These are phyloP conservation scores for Mucor irregularis DNA, from an alignment of 371 early-diverging fungal species.

Conservation along the genomic window DNA sequence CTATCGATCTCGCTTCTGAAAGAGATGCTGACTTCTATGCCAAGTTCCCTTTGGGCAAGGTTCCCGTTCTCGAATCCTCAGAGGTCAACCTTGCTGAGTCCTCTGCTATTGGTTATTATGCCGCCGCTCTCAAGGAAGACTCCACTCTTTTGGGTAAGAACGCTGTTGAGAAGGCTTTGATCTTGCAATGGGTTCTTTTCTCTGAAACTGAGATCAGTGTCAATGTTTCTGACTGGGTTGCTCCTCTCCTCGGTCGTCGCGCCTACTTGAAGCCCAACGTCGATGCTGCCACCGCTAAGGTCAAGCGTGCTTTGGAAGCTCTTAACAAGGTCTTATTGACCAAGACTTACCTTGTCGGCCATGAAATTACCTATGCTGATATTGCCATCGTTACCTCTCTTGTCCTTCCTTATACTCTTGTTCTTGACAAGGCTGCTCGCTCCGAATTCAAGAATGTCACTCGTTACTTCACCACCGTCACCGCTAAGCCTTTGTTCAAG, in stretches of 20 bases:
- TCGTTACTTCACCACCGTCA: slow-evolving; percentile 84
- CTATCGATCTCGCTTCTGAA: slow-evolving; percentile 67
- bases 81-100: slow-evolving; percentile 77
- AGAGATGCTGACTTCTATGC: slow-evolving; percentile 71
- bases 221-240: slow-evolving; percentile 48
- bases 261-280: slow-evolving; percentile 61
- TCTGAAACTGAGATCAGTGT: slow-evolving; percentile 59
- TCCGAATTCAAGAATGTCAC: slow-evolving; percentile 78
- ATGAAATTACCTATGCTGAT: slow-evolving; percentile 77
- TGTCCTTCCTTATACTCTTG: slow-evolving; percentile 40
- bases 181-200: slow-evolving; percentile 79
- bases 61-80: slow-evolving; percentile 80
- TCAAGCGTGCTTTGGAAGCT: slow-evolving; percentile 54
- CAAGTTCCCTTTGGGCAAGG: slow-evolving; percentile 84
- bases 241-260: slow-evolving; percentile 55
- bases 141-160: slow-evolving; percentile 64
- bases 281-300: slow-evolving; percentile 56
- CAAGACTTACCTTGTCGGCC: slow-evolving; percentile 82
- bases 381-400: slow-evolving; percentile 60
- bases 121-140: slow-evolving; percentile 66
- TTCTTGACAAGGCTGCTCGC: slow-evolving; percentile 68
- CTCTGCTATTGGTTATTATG: slow-evolving; percentile 87
- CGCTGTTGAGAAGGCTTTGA: slow-evolving; percentile 71
- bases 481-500: slow-evolving; percentile 78
- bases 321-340: slow-evolving; percentile 62